Percentiles rank a stretch among this genome's conserved stretches.
Conservation (phyloP, 2,329 filamentous ascomycete species). For the Claviceps sp. region DNA sequence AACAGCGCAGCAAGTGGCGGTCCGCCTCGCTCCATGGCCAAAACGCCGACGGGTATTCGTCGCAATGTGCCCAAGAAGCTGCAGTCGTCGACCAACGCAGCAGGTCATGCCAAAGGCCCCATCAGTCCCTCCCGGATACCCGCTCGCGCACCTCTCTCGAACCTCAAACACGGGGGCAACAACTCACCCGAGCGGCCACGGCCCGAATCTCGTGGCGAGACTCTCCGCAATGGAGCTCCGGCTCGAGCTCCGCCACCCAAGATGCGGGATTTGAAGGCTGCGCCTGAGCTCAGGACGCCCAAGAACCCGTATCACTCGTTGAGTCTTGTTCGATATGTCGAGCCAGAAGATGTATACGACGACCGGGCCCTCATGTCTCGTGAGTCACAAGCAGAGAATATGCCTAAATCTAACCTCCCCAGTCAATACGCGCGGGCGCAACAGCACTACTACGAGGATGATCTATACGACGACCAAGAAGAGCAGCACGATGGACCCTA, state of each 20-base stretch:
- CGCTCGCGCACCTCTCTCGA: conserved; percentile 54
- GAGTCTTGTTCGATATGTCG: conserved; percentile 45
- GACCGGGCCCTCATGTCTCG: conserved; percentile 33
- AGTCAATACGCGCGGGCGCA: conserved; percentile 17
- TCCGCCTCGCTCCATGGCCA: conserved; percentile 30
- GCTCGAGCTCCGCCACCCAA: conserved; percentile 68
- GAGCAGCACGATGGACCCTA: conserved; percentile 14
- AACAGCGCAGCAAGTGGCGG: conserved; percentile 17
- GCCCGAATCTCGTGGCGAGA: conserved; percentile 29
- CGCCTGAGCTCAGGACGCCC: conserved; percentile 38
- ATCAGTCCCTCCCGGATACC: conserved; percentile 45
- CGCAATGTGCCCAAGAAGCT: conserved; percentile 16
- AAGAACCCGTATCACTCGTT: conserved; percentile 35
- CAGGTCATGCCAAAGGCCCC: conserved; percentile 11
- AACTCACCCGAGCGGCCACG: conserved; percentile 68
- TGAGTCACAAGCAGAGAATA: conserved; percentile 14
- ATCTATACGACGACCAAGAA: conserved; percentile 11
- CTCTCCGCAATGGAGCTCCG: conserved; percentile 41
- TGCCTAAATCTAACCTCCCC: conserved; percentile 26
- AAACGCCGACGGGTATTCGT: conserved; percentile 39
- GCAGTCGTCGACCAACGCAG: conserved; percentile 7
- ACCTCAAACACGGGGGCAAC: conserved; percentile 48
- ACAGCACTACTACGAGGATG: conserved; percentile 22
- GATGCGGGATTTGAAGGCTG: conserved; percentile 65
- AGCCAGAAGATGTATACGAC: conserved; percentile 79